phyloP scores from a whole-genome alignment of 768 basidiomycete genomes.

The Hygrocybe punicea region DNA sequence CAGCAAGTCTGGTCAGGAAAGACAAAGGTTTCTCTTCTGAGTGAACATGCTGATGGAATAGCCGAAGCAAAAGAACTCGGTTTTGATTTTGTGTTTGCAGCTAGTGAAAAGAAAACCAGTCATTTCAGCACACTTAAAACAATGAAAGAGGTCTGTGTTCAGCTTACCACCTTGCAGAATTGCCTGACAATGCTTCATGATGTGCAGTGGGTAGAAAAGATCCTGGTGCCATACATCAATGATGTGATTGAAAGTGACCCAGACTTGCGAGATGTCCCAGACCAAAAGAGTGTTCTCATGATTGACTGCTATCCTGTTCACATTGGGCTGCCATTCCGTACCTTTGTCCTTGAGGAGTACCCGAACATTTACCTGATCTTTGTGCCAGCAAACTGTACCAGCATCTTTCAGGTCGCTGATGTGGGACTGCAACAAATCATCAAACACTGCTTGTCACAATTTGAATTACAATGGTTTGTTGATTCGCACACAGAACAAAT shows the following conservation, averaged over 20 bases:
- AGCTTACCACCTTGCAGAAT: conserved; percentile 4
- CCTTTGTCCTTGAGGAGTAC: conserved; percentile 11
- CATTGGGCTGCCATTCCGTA: conserved; percentile 20
- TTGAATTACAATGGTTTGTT: conserved; percentile 14
- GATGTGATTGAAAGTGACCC: conserved; percentile 11
- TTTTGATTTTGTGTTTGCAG: conserved; percentile 20
- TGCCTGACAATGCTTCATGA: not conserved
- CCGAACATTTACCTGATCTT: conserved; percentile 22
- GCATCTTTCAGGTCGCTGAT: conserved; percentile 28
- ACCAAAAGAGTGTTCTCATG: conserved; percentile 21
- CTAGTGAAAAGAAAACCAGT: conserved; percentile 19
- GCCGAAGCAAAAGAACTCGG: conserved; percentile 14
- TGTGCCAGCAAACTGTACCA: conserved; percentile 28
- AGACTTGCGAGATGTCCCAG: conserved; percentile 1
- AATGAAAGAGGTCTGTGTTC: conserved; percentile 23
- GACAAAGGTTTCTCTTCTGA: conserved; percentile 17
- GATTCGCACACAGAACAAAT: conserved; percentile 9
- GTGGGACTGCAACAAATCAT: conserved; percentile 27
- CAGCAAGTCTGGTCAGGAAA: conserved; percentile 29
- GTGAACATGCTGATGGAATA: conserved; percentile 7
- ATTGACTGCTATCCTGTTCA: conserved; percentile 31
- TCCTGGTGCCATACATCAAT: not conserved
- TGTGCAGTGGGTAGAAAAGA: not conserved
- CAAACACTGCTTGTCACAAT: conserved; percentile 24
- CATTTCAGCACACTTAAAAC: conserved; percentile 28